Evolutionary conservation across 257 asterid species (phyloP).

Genomic region (Fraxinus quadrangulata): DNA sequence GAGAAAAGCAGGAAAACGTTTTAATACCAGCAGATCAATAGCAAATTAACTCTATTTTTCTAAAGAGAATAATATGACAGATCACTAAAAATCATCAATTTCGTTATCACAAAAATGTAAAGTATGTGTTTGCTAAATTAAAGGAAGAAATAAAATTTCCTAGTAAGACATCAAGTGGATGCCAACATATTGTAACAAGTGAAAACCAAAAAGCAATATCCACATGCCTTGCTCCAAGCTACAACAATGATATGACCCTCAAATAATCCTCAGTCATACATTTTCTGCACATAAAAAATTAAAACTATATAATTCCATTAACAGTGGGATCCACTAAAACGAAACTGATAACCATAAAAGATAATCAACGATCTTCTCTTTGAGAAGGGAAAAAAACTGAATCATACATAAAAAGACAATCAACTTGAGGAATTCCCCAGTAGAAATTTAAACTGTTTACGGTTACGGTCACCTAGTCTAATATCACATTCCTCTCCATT

Average conservation of each 20-base stretch:
- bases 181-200: background rate
- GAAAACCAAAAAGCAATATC: background rate
- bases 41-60: background rate
- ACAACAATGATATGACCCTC: background rate
- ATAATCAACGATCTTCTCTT: background rate
- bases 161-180: background rate
- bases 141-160: background rate
- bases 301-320: background rate
- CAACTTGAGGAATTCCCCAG: background rate
- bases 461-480: background rate
- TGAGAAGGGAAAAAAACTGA: background rate
- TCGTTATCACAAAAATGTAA: background rate
- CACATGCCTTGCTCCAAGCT: background rate
- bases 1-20: background rate
- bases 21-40: background rate
- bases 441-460: background rate
- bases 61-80: background rate
- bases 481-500: background rate
- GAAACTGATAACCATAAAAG: background rate
- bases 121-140: background rate
- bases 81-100: background rate
- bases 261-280: background rate
- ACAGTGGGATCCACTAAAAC: background rate
- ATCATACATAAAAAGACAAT: background rate
- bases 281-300: background rate